Evolutionary conservation across 305 asterid species (phyloP).

Genomic region (Caryopteris hybrid): DNA sequence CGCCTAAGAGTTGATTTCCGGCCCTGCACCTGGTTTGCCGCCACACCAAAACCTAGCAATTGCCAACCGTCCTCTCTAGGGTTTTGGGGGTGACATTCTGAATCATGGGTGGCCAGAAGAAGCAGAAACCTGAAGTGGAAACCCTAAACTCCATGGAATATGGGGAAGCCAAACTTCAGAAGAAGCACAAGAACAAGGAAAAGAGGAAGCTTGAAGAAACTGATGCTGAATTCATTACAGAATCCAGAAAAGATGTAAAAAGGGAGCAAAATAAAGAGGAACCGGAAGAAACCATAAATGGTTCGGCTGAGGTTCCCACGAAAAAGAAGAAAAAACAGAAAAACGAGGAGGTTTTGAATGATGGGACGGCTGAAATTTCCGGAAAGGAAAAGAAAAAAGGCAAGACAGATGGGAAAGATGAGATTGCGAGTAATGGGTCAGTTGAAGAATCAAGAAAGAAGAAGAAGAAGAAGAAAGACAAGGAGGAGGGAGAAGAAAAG

Average conservation of each 20-base stretch:
- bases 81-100: constrained; percentile 25
- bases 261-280: constrained; percentile 29
- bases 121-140: constrained; percentile 23
- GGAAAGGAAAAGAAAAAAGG: constrained; percentile 32
- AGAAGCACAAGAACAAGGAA: constrained; percentile 49
- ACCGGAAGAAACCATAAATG: constrained; percentile 19
- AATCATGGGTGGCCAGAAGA: constrained; percentile 39
- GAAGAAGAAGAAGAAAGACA: no score
- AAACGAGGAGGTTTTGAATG: constrained; percentile 17
- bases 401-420: constrained; percentile 11
- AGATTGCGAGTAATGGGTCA: constrained; percentile 17
- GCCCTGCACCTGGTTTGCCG: constrained; percentile 9
- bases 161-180: constrained; percentile 37
- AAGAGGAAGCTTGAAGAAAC: constrained; percentile 55
- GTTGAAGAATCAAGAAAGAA: constrained; percentile 19
- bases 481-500: constrained; percentile 7
- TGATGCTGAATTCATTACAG: constrained; percentile 30
- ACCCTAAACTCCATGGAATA: constrained; percentile 22
- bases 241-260: constrained; percentile 31
- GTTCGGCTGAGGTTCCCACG: constrained; percentile 5
- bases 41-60: constrained; percentile 36
- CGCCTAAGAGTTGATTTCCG: neutral
- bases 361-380: constrained; percentile 27
- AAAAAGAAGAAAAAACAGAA: constrained; percentile 29
- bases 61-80: constrained; percentile 26